Base-by-base conservation (phyloP, 2,329 filamentous ascomycete genomes). In the Exophiala sp. region DNA sequence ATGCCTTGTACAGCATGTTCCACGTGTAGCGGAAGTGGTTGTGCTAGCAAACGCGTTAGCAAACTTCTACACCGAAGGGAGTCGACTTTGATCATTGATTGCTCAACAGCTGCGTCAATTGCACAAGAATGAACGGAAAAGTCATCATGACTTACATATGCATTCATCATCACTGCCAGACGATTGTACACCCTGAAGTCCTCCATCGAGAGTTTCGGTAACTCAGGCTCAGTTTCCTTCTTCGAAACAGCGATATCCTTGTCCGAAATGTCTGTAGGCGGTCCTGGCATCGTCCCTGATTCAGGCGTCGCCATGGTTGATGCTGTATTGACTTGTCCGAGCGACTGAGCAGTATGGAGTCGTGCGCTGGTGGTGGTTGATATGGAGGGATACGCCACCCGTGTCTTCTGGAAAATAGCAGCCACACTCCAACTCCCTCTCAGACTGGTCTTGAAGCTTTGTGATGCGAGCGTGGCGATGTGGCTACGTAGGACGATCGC, bases 11-110 rank as follows among this genome's bases (percentile, higher is more conserved):
- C 50, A 95, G 76, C 20, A 82, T 70, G 49, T 81, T 87, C 88
- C 89, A 96, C 3, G 81, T 80, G 40, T 78, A 72, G 20, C 88
- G 86, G 76, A 94, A 94, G 72, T 88, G 80, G 63, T 84, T 83
- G 73, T 94, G 89, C 85, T 89, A 61, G 11, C 43, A 4, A 41
- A 39, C 34, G 33, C 12, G 33, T 38, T 35, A 36, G 24, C 44
- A 32, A 38, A 16, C 16, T n/a, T 43, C 5, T 8, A 43, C 7
- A 43, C 12, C 11, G 5, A 21, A 12, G 11, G 9, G 4, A 10
- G 12, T 11, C 49, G 61, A 48, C 3, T 66, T 64, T 52, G 68
- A 69, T 57, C 66, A 62, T 12, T 10, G 11, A 11, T 5, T 5
- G 33, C 33, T 35, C 9, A 9, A 35, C 33, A 9, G 10, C 5